Evolutionary conservation across 2,329 filamentous ascomycete species (phyloP), one percentile per base, ranked within the genome.

Genomic region (Arthrobotrys sinensis): DNA sequence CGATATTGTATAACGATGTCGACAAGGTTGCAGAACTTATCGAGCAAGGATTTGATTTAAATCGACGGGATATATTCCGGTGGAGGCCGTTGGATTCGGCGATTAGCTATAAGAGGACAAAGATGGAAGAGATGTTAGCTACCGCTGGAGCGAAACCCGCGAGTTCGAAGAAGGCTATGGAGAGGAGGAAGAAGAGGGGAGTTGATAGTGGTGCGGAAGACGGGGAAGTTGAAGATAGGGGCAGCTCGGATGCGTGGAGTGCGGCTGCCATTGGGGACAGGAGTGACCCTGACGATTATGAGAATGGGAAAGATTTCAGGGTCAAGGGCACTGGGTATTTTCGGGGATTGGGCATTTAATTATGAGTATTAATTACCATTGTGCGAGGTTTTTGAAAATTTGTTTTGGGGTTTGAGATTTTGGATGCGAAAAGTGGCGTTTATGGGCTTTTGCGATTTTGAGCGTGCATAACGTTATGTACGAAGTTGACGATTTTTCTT

Each of bases 11-110:
- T 21, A 48, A 60, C 11, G 60, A 73, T 28, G 12, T 40, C 10
- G 7, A 34, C 32, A 55, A 45, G 7, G 60, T 73, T 11, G 46
- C 40, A 5, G 38, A 48, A n/a, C 38, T 50, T 16, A 66, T 73
- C n/a, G 46, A 38, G 12, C 6, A 28, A 12, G 50, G 60, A 10
- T 46, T 46, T 2, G 50, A 66, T 36, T 1, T 73, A 19, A 66
- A 73, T 7, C 11, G 32, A 24, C 12, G 16, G n/a, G 60, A 73
- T 50, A 66, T 73, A 12, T 66, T 73, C 43, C 40, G 69, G 12
- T 43, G 46, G 14, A 55, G 24, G 7, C 69, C 69, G 6, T 57
- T 65, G 36, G 69, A 73, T n/a, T 52, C 48, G 19, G 69, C 69
- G 19, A 11, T 24, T 36, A 24, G 21, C 7, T 19, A 65, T n/a